Base-by-base conservation (phyloP, 75 land plant genomes). In the Pinus albicaulis region DNA sequence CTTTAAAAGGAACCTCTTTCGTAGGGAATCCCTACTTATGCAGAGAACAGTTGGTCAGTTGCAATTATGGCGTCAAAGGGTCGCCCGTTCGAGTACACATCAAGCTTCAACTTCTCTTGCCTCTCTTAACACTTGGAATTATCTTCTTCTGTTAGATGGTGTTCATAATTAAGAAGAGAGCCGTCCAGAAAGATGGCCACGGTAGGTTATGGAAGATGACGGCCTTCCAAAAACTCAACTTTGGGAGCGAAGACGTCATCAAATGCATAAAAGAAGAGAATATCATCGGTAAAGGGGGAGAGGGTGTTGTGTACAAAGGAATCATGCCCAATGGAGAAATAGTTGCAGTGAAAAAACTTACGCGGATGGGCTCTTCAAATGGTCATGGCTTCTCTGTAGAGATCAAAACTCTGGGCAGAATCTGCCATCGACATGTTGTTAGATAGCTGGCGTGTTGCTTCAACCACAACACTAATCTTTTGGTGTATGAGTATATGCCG, bases 261-360 rank as follows among this genome's bases (percentile, higher is more conserved):
- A 80, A 83, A 57, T 85, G 83, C 74, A 59, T 93, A 75, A 91
- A 86, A 63, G 95, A 93, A 71, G 91, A 88, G 38, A 88, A 90
- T 61, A 78, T 93, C 13, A 90, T 93, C 17, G 95, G 92, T 0
- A 90, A 86, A 80, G 95, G 95, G 17, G 95, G 92, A 13, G 90
- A 92, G 2, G 95, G 95, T 10, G 84, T 87, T 53, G 95, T 93
- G 3, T 93, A 93, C 86, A 93, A 90, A 75, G 95, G 95, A 38
- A 3, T 79, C 36, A 83, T 84, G 80, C 83, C 88, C 0, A 76
- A 83, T 65, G 98, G 96, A 12, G 77, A 73, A 11, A 87, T 84
- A 60, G 78, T 95, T 38, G 98, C 96, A 4, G 96, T 93, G 38
- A 95, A 95, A 58, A 91, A 89, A 62, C 88, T 89, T 20, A 71